Conservation (phyloP, 371 early-diverging fungal genomes). For the Mortierella sp. region DNA sequence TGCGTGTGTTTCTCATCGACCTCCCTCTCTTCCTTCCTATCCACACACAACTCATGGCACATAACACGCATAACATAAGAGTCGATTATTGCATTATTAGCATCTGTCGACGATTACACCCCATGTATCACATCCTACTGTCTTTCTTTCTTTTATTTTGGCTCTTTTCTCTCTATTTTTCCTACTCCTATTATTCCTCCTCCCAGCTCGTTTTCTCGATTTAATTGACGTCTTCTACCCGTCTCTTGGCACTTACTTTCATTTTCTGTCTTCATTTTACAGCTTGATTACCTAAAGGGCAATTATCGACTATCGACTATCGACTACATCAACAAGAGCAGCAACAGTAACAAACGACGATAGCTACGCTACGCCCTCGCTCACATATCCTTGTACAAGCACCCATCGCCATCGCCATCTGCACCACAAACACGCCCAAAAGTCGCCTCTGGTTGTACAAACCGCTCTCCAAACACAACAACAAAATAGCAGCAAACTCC, state of each 20-base stretch:
- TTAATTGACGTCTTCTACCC: background rate
- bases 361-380: background rate
- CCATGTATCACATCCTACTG: background rate
- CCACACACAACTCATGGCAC: background rate
- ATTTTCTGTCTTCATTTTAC: background rate
- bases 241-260: conserved; percentile 7
- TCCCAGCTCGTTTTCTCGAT: background rate
- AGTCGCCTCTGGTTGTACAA: conserved; percentile 11
- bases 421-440: background rate
- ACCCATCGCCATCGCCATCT: background rate
- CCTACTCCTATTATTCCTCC: background rate
- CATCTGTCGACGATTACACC: background rate
- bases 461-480: background rate
- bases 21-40: background rate
- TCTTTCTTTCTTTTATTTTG: background rate
- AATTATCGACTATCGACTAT: background rate
- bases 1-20: conserved; percentile 6
- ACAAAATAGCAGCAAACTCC: background rate
- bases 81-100: background rate
- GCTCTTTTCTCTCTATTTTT: background rate
- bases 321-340: background rate
- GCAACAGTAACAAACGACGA: background rate
- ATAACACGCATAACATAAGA: background rate
- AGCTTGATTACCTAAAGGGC: too few relatives aligned
- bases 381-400: background rate